Evolutionary conservation across 257 asterid species (phyloP).

Genomic region (Perilla frutescens): DNA sequence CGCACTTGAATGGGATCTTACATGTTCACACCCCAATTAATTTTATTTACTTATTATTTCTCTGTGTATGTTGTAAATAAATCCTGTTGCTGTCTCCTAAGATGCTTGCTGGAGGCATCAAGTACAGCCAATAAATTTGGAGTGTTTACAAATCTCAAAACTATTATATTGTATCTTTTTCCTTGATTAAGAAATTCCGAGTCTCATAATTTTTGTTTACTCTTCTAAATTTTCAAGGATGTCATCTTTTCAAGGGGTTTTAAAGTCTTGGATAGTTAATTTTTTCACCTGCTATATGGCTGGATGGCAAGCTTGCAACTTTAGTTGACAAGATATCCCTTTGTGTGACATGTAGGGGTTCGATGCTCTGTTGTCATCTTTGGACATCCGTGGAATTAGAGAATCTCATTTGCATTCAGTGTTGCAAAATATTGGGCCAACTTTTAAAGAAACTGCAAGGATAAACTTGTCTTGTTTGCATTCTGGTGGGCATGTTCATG

Average conservation of each 20-base stretch:
- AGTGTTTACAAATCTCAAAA: neutral
- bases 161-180: too few species aligned
- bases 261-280: neutral
- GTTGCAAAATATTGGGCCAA: slow-evolving; percentile 68
- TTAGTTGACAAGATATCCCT: neutral
- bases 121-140: too few species aligned
- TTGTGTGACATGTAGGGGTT: slow-evolving; percentile 58
- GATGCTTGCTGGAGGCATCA: neutral
- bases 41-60: neutral
- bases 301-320: neutral
- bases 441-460: slow-evolving; percentile 60
- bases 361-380: slow-evolving; percentile 69
- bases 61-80: neutral
- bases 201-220: neutral
- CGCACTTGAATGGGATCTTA: neutral
- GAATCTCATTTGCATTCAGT: slow-evolving; percentile 79
- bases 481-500: slow-evolving; percentile 27
- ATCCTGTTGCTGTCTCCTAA: neutral
- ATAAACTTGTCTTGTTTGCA: slow-evolving; percentile 36
- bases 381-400: slow-evolving; percentile 87
- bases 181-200: neutral
- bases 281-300: slow-evolving; percentile 5
- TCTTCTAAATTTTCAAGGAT: neutral
- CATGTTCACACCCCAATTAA: too few species aligned
- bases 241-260: slow-evolving; percentile 1